A percentile compares a stretch with the other conserved stretches of the same genome.
Evolutionary conservation across 75 land plant genomes (phyloP).

Genomic region (Larix kaempferi): DNA sequence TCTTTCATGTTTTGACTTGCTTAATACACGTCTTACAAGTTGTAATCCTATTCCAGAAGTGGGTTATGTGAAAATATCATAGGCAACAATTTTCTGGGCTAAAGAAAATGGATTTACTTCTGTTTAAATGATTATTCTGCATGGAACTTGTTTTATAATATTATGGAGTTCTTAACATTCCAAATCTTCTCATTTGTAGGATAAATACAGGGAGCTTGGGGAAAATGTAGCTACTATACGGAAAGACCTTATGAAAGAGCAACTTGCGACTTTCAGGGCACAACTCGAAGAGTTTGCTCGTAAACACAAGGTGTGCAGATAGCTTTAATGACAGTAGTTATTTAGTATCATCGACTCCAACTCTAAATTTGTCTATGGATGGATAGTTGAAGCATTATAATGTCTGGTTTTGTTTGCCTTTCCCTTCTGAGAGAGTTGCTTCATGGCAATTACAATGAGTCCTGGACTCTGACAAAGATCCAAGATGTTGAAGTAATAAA

Average conservation of each 20-base stretch:
- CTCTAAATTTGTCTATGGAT: background rate
- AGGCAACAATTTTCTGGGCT: background rate
- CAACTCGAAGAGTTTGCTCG: constrained; percentile 96
- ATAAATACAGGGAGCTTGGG: constrained; percentile 79
- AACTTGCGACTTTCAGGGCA: constrained; percentile 77
- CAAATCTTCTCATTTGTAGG: constrained; percentile 34
- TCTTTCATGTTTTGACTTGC: background rate
- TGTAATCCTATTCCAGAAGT: background rate
- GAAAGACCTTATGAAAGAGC: constrained; percentile 94
- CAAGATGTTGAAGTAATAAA: background rate
- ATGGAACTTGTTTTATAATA: background rate
- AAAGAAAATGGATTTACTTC: background rate
- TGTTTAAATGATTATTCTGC: background rate
- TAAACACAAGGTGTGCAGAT: constrained; percentile 79
- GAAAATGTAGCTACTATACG: constrained; percentile 90
- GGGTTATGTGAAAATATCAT: too few relatives aligned
- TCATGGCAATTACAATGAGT: background rate
- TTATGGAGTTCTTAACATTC: background rate
- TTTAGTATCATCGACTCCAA: background rate
- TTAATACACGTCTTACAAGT: background rate
- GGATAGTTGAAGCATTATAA: background rate
- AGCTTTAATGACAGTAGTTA: background rate
- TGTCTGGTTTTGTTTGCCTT: background rate
- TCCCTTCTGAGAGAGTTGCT: background rate
- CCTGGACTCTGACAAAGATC: background rate